Conservation (phyloP, 2,329 filamentous ascomycete species). For the Westerdykella sp. region DNA sequence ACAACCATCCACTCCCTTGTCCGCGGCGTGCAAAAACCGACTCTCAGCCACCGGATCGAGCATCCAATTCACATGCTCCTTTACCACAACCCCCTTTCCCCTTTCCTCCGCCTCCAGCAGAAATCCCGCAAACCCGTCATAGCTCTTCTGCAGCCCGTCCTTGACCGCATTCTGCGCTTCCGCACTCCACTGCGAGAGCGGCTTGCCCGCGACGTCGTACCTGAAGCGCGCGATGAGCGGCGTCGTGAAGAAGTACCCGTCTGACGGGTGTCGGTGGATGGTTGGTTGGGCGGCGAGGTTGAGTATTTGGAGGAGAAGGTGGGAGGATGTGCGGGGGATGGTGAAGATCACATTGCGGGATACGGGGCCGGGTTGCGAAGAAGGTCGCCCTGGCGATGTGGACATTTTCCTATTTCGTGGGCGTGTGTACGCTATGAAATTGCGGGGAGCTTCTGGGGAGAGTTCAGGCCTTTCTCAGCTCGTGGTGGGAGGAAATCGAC, state of each 20-base stretch:
- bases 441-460: too few relatives aligned
- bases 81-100: slow-evolving; percentile 11
- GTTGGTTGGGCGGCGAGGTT: slow-evolving; percentile 13
- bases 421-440: too few relatives aligned
- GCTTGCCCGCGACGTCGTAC: slow-evolving; percentile 5
- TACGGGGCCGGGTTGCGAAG: not conserved
- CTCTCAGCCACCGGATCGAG: slow-evolving; percentile 8
- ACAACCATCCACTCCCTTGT: not conserved
- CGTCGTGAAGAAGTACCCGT: slow-evolving; percentile 19
- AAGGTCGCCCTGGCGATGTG: too few relatives aligned
- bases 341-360: slow-evolving; percentile 16
- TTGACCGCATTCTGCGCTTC: slow-evolving; percentile 5
- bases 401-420: too few relatives aligned
- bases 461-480: too few relatives aligned
- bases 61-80: slow-evolving; percentile 17
- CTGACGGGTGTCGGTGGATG: slow-evolving; percentile 7
- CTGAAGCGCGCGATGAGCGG: slow-evolving; percentile 7
- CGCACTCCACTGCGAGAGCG: slow-evolving; percentile 5
- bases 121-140: slow-evolving; percentile 3
- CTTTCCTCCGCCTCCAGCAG: slow-evolving; percentile 2
- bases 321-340: slow-evolving; percentile 19
- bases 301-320: slow-evolving; percentile 18
- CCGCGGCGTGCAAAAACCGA: slow-evolving; percentile 1
- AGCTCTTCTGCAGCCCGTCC: slow-evolving; percentile 5
- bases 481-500: too few relatives aligned